phyloP scores from a whole-genome alignment of 1,284 basidiomycete genomes.

The Ustilago tritici region DNA sequence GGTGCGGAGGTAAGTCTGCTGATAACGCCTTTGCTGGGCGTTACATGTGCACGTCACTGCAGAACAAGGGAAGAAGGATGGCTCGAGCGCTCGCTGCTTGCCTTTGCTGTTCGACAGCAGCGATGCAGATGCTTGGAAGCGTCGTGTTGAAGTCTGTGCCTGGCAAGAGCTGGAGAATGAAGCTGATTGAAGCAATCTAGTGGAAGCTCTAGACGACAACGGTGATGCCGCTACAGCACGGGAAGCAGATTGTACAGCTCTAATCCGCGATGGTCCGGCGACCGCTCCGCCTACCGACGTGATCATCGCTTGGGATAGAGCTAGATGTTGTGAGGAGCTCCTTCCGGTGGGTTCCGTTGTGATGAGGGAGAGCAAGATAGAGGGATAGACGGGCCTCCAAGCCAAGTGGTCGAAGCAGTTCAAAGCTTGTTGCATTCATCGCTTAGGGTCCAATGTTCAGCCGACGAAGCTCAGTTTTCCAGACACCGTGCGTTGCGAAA shows the following conservation, averaged over 20 bases:
- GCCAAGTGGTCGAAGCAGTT: background rate
- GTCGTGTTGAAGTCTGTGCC: background rate
- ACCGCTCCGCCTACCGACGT: constrained; percentile 34
- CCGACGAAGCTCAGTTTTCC: background rate
- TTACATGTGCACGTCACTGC: constrained; percentile 8
- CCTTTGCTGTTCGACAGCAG: constrained; percentile 16
- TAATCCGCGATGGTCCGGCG: constrained; percentile 46
- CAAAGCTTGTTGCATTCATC: background rate
- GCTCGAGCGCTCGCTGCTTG: constrained; percentile 29
- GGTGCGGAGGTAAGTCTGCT: constrained; percentile 49
- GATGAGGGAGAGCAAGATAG: background rate
- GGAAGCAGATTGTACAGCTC: constrained; percentile 9
- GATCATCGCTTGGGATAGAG: constrained; percentile 20
- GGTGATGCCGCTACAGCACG: constrained; percentile 1
- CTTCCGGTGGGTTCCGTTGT: background rate
- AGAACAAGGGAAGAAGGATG: background rate
- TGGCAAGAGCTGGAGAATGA: constrained; percentile 7
- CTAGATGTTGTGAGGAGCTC: too few species aligned
- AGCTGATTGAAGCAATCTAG: constrained; percentile 3
- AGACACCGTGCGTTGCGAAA: constrained; percentile 1
- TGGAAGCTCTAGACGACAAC: background rate
- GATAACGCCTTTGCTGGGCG: constrained; percentile 20
- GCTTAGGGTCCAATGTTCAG: constrained; percentile 3
- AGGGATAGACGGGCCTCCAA: background rate
- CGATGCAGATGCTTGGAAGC: background rate